Percentiles rank a stretch among this genome's conserved stretches.
Conservation (phyloP, 306 rosid genomes). For the Begonia masoniana region DNA sequence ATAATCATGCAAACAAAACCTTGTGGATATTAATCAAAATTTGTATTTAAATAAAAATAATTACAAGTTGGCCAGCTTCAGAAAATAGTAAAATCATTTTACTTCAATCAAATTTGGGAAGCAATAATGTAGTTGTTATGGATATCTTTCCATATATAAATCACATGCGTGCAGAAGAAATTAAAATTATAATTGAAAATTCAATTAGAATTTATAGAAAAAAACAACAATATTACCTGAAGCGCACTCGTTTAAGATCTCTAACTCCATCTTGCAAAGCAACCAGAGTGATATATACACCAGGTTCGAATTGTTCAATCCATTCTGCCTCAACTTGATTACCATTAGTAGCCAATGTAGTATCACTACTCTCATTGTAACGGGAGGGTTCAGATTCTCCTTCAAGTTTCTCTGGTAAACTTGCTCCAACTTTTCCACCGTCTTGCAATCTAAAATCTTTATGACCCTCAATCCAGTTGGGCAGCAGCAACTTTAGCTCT, state of each 20-base stretch:
- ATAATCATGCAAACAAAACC: neutral
- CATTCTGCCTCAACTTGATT: conserved; percentile 12
- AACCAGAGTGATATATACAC: conserved; percentile 12
- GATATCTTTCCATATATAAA: no score
- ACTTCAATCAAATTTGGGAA: no score
- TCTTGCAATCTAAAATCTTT: conserved; percentile 27
- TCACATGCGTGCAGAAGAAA: no score
- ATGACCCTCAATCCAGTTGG: conserved; percentile 22
- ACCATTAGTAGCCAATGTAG: conserved; percentile 17
- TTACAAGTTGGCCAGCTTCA: conserved; percentile 3
- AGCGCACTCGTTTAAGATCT: conserved; percentile 15
- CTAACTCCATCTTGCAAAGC: conserved; percentile 12
- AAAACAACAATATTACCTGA: conserved; percentile 3
- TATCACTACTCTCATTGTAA: conserved; percentile 39
- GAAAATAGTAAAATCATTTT: neutral
- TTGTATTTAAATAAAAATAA: neutral
- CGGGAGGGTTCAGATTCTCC: conserved; percentile 38
- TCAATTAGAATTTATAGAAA: conserved; percentile 1
- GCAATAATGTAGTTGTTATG: no score
- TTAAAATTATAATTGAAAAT: neutral
- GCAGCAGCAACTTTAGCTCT: neutral
- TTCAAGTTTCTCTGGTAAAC: no score
- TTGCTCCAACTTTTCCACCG: conserved; percentile 32
- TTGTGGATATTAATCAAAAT: neutral
- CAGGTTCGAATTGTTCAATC: conserved; percentile 15